These are phyloP conservation scores for Diaporthe australafricana DNA, from an alignment of 2,329 filamentous ascomycete species.

Conservation along the genomic window DNA sequence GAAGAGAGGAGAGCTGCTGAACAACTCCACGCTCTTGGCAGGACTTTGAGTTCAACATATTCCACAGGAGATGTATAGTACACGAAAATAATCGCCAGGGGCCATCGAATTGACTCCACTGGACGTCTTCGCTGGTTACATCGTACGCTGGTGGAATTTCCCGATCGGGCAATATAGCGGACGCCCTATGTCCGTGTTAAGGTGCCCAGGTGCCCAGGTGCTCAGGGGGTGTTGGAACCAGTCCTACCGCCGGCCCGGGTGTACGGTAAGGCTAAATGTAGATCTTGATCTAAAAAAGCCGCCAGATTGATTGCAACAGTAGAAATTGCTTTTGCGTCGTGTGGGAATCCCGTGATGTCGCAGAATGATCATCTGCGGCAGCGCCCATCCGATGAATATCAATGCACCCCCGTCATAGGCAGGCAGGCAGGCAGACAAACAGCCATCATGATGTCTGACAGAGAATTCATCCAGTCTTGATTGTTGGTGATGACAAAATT, in stretches of 20 bases:
- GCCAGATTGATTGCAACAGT: slow-evolving; percentile 11
- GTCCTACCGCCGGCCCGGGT: slow-evolving; percentile 17
- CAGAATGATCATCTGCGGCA: background rate
- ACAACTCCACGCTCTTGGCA: background rate
- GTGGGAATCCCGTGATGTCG: background rate
- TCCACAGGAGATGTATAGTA: slow-evolving; percentile 4
- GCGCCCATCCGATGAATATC: background rate
- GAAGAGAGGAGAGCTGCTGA: background rate
- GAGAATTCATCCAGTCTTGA: background rate
- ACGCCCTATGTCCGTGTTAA: slow-evolving; percentile 17
- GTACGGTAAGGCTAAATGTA: slow-evolving; percentile 26
- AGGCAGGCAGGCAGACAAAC: no score
- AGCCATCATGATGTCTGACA: background rate
- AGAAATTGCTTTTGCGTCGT: background rate
- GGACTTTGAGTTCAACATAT: slow-evolving; percentile 4
- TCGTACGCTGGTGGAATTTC: slow-evolving; percentile 1
- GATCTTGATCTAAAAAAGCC: slow-evolving; percentile 1
- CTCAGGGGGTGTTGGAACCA: slow-evolving; percentile 1
- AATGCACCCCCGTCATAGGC: background rate
- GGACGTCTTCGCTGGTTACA: slow-evolving; percentile 8
- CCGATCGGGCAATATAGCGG: slow-evolving; percentile 19
- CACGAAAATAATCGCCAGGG: background rate
- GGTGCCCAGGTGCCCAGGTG: slow-evolving; percentile 19
- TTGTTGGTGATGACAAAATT: background rate
- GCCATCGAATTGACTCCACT: background rate